Base-by-base conservation (phyloP, 352 stramenopile genomes). In the Phytophthora crassamura region DNA sequence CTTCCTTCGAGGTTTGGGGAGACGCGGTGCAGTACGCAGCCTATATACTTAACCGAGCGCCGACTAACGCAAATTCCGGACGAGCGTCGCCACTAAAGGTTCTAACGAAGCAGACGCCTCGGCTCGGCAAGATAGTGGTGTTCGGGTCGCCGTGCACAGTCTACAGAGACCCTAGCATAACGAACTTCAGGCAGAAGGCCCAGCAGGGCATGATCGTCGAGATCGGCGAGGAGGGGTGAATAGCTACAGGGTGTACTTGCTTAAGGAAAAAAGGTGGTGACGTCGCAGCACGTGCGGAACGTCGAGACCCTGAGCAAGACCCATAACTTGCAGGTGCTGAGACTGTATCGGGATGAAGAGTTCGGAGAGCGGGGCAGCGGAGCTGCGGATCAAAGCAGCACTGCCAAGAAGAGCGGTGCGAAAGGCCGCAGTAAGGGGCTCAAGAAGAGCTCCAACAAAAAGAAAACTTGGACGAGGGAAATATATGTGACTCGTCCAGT, bases 41-140 rank as follows among this genome's bases (percentile, higher is more conserved):
- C 4, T 75, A 74, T 46, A 45, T 81, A 0, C 46, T 75, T 0
- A 81, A 74, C 22, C 16, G 64, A 1, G 68, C 51, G 18, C 38
- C 64, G 11, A 75, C 49, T 0, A 57, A 20, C 0, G 41, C 51
- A 0, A 77, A 73, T 20, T 10, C 40, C 7, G 32, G 39, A 2
- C 32, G 28, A 18, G 33, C 8, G 11, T 64, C 11, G n/a, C 49
- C 64, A 5, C 33, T 72, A 0, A 12, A 62, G 20, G 16, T 72
- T 8, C 35, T 59, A 0, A 68, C 57, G 7, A 22, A 7, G 4
- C 2, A 46, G 16, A 25, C 20, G 41, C 50, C 47, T 4, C 0
- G 16, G 2, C 49, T 68, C 22, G 22, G 11, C 12, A 11, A 2
- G 30, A 63, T 12, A 59, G 63, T 22, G 18, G 38, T 33, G 11